Base-by-base conservation (phyloP, 1,284 basidiomycete genomes). In the Bondarzewia mesenterica region DNA sequence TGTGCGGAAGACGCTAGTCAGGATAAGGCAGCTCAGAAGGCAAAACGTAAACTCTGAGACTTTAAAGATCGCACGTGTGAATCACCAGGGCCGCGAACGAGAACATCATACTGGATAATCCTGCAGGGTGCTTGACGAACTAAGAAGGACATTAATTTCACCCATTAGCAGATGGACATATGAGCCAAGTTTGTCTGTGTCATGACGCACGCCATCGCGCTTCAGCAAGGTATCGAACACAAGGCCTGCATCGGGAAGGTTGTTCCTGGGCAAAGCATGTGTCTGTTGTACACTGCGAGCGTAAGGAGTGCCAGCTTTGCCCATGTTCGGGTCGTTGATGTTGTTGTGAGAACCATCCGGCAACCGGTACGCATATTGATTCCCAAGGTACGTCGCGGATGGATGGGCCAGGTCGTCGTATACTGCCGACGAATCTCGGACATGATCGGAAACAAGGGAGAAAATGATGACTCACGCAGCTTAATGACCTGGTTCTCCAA, bases 401-500 rank as follows among this genome's bases (percentile, higher is more conserved):
- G 90, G 89, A 60, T 93, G 89, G 0, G 78, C 64, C 27, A 92
- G 73, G 58, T 93, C 90, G 55, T 84, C 78, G 62, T 88, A 90
- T 48, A 90, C 85, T 82, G 52, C n/a, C n/a, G n/a, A n/a, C n/a
- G 12, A n/a, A 26, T 44, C 1, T 26, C 8, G 26, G 15, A 16
- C 15, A 29, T 27, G 16, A 39, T 7, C 5, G 32, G 47, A 47
- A 22, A 15, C 41, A 23, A 21, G 6, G 8, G 1, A 26, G 20
- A 40, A 16, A 36, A 5, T 3, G 38, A 29, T 10, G 12, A 71
- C 83, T 54, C 53, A 87, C 86, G 58, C 26, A 79, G 64, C 56
- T 78, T 66, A 38, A 89, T 65, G 37, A 79, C 71, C 44, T 69
- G 73, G 45, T 73, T 71, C 57, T 83, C 74, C 2, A 81, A 58